Evolutionary conservation across 306 rosid species (phyloP).

Genomic region (Inga oerstediana): DNA sequence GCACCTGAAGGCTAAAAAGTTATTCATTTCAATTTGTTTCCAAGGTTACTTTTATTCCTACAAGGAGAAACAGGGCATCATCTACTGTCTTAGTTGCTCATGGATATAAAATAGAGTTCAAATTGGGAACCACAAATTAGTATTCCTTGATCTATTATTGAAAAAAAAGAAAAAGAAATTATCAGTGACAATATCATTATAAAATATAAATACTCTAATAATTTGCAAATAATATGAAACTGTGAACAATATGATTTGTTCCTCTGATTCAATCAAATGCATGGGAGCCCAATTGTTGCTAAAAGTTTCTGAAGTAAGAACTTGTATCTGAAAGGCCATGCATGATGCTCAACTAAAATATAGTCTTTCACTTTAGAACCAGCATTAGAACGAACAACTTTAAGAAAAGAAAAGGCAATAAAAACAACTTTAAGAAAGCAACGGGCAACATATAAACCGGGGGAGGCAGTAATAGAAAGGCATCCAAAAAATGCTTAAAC

Average conservation of each 20-base stretch:
- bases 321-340: not conserved
- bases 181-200: not conserved
- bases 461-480: no score
- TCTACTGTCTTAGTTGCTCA: not conserved
- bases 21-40: slow-evolving; percentile 1
- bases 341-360: not conserved
- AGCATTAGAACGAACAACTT: slow-evolving; percentile 20
- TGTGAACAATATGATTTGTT: not conserved
- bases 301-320: not conserved
- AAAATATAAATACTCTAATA: not conserved
- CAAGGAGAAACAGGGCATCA: not conserved
- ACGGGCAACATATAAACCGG: no score
- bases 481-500: no score
- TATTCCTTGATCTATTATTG: not conserved
- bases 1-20: not conserved
- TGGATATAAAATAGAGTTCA: not conserved
- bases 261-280: not conserved
- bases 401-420: slow-evolving; percentile 27
- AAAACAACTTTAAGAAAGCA: not conserved
- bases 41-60: not conserved
- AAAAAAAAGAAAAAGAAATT: not conserved
- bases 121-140: not conserved
- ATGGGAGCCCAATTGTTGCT: not conserved
- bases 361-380: slow-evolving; percentile 30
- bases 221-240: not conserved